Evolutionary conservation across 495 filamentous ascomycete species (phyloP), one percentile per base, ranked within the genome.

Genomic region (Aspergillus incahuasiensis): DNA sequence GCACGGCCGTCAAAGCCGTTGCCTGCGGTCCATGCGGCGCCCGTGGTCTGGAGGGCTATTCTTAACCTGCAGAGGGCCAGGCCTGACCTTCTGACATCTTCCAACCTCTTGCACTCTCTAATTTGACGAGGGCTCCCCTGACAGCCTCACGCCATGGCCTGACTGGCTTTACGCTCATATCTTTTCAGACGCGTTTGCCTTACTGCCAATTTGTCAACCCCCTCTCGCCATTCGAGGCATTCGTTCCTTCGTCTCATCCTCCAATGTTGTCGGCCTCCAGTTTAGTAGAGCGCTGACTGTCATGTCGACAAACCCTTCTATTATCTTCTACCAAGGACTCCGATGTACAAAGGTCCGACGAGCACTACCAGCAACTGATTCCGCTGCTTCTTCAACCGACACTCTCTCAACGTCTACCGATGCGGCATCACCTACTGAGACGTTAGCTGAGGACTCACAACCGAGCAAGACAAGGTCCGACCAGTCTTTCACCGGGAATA

Each of bases 341-440:
- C 53, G 52, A 54, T 63, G 64, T 28, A 62, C 61, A 39, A 67
- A 62, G 52, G 48, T 60, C 25, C 58, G 49, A 19, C 56, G 58
- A 46, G 40, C 50, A 22, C 57, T 59, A 5, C 22, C 43, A 32
- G 54, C 28, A 42, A 51, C 32, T 28, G 34, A 50, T 24, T 50
- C 57, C 13, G 34, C 52, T 35, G 4, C 32, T 28, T 34, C 46
- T n/a, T 35, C 46, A 49, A 32, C 46, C 16, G 25, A 41, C 11
- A 48, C 58, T n/a, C 30, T 18, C 21, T 38, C 48, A 38, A 41
- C 38, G 1, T 40, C 34, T 20, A 30, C 22, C 15, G 30, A 38
- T 7, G 46, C 48, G 38, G 4, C 32, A 15, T 13, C 53, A 15
- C 21, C 21, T 39, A 43, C 35, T n/a, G 40, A 32, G 16, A 38